phyloP scores from a whole-genome alignment of 257 asterid species.

The Rhazya stricta region DNA sequence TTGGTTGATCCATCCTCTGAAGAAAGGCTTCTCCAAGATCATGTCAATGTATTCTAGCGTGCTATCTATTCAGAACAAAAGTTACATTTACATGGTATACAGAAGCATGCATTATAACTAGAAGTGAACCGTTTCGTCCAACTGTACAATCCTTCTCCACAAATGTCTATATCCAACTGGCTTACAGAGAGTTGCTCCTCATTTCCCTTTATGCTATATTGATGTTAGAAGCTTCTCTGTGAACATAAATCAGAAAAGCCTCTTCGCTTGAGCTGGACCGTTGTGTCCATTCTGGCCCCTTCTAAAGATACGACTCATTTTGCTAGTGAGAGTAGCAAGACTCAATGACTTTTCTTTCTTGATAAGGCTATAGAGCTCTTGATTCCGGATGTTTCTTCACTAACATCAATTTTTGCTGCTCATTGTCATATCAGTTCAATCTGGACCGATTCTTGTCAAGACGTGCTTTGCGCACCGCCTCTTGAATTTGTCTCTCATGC shows the following conservation, averaged over 20 bases:
- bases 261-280: not conserved
- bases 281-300: not conserved
- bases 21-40: not conserved
- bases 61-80: slow-evolving; percentile 9
- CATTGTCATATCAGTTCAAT: slow-evolving; percentile 19
- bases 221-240: not conserved
- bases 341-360: not conserved
- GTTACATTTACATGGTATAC: slow-evolving; percentile 9
- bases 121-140: slow-evolving; percentile 7
- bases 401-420: slow-evolving; percentile 1
- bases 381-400: not conserved
- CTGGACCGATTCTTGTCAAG: slow-evolving; percentile 34
- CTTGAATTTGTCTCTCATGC: slow-evolving; percentile 54
- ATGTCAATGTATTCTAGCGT: not conserved
- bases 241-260: slow-evolving; percentile 2
- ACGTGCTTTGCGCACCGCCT: slow-evolving; percentile 49
- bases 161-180: not conserved
- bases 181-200: not conserved
- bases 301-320: not conserved
- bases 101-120: slow-evolving; percentile 13
- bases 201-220: not conserved
- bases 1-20: not conserved
- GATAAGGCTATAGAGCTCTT: not conserved
- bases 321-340: not conserved
- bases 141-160: slow-evolving; percentile 13